Evolutionary conservation across 73 alveolate species (phyloP).

Genomic region (Tetrahymena elliotti): DNA sequence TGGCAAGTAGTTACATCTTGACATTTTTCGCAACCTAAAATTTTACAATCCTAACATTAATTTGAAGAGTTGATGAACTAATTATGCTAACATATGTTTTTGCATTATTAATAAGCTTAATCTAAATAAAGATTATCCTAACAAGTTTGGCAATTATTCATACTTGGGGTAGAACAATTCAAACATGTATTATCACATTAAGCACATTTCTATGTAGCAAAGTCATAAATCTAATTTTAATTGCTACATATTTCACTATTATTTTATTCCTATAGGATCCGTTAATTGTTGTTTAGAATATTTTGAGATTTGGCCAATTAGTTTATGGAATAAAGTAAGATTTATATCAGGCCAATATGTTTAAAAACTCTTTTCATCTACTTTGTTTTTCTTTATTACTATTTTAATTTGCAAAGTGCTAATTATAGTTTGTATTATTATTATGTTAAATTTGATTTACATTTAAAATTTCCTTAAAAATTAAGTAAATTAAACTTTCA

Average conservation of each 20-base stretch:
- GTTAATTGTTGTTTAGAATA: no score
- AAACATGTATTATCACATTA: neutral
- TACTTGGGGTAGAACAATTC: neutral
- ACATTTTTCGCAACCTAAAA: neutral
- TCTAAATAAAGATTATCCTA: neutral
- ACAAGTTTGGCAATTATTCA: neutral
- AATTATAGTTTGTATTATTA: no score
- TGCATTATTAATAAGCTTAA: neutral
- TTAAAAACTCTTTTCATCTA: neutral
- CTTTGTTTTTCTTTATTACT: neutral
- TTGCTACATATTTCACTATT: neutral
- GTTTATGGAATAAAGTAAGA: neutral
- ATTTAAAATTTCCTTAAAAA: no score
- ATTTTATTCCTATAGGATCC: neutral
- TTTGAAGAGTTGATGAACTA: neutral
- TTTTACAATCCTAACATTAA: neutral
- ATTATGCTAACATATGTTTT: neutral
- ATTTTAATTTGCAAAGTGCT: no score
- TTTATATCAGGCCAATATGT: no score
- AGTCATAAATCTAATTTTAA: neutral
- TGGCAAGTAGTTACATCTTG: neutral
- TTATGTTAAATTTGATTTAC: no score
- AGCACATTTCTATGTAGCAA: neutral
- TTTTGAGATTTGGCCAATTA: neutral
- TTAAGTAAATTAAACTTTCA: no score